Conservation (phyloP, 1,284 basidiomycete species). For the Cutaneotrichosporon sp. region DNA sequence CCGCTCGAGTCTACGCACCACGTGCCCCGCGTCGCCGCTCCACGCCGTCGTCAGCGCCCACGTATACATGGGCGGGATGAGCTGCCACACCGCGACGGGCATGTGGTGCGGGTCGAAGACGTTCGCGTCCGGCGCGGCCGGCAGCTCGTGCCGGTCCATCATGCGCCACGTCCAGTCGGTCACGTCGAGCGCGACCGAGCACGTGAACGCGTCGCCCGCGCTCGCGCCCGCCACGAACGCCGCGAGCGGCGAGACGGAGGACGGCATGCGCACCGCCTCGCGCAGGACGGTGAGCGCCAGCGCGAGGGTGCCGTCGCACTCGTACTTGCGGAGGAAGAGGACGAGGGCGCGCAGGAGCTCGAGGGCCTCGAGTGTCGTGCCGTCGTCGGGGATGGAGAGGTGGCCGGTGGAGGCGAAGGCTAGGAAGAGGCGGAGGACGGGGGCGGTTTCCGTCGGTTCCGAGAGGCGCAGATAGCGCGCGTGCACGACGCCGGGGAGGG, state of each 20-base stretch:
- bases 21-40: constrained; percentile 9
- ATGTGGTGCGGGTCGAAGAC: constrained; percentile 28
- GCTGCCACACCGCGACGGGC: constrained; percentile 24
- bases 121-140: constrained; percentile 13
- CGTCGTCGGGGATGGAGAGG: constrained; percentile 20
- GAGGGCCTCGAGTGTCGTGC: constrained; percentile 20
- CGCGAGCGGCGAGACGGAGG: constrained; percentile 11
- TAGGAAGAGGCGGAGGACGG: constrained; percentile 19
- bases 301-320: constrained; percentile 12
- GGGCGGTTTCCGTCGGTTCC: constrained; percentile 12
- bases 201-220: constrained; percentile 23
- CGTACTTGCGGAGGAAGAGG: constrained; percentile 17
- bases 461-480: constrained; percentile 9
- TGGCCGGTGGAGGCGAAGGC: constrained; percentile 14
- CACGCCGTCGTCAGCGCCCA: constrained; percentile 27
- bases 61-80: constrained; percentile 26
- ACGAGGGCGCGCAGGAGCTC: constrained; percentile 11
- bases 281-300: constrained; percentile 14
- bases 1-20: not conserved
- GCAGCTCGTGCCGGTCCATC: constrained; percentile 18
- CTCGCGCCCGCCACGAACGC: constrained; percentile 22
- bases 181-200: constrained; percentile 17
- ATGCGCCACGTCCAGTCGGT: constrained; percentile 25
- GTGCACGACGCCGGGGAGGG: constrained; percentile 6
- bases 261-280: constrained; percentile 18